Conservation (phyloP, 2,329 filamentous ascomycete species). For the Ascosphaera apis region DNA sequence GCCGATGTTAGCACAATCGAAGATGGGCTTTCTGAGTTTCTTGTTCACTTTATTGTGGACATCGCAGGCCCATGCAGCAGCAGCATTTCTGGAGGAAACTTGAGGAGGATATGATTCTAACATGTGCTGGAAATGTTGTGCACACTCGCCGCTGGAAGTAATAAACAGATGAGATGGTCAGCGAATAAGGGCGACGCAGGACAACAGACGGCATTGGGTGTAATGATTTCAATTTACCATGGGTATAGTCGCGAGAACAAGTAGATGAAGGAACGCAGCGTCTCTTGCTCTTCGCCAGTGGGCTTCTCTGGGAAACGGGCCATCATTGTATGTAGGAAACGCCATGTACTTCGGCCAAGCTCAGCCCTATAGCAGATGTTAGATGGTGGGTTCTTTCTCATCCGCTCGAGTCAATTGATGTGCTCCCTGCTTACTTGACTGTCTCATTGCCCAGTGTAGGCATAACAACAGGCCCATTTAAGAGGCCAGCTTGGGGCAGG, state of each 20-base stretch:
- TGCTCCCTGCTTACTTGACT: slow-evolving; percentile 16
- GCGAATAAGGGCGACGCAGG: not conserved
- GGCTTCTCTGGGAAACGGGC: slow-evolving; percentile 41
- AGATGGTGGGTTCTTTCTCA: no score
- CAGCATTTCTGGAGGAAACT: slow-evolving; percentile 35
- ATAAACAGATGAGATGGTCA: not conserved
- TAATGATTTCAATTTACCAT: slow-evolving; percentile 21
- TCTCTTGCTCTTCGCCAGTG: slow-evolving; percentile 34
- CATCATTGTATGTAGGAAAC: slow-evolving; percentile 43
- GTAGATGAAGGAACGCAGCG: slow-evolving; percentile 36
- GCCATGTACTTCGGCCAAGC: slow-evolving; percentile 41
- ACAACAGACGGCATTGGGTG: not conserved
- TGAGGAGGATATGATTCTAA: slow-evolving; percentile 40
- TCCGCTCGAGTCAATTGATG: not conserved
- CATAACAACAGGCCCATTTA: slow-evolving; percentile 23
- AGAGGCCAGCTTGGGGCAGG: slow-evolving; percentile 8
- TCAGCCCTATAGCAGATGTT: slow-evolving; percentile 30
- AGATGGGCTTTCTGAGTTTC: slow-evolving; percentile 34
- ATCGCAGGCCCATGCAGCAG: slow-evolving; percentile 43
- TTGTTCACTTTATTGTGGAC: slow-evolving; percentile 45
- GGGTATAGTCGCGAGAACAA: slow-evolving; percentile 43
- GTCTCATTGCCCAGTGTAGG: slow-evolving; percentile 26
- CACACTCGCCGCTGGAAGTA: slow-evolving; percentile 35
- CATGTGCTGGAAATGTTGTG: slow-evolving; percentile 37
- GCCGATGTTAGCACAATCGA: slow-evolving; percentile 41